Conservation (phyloP, 2,329 filamentous ascomycete genomes). For the Fusarium tricinctum region DNA sequence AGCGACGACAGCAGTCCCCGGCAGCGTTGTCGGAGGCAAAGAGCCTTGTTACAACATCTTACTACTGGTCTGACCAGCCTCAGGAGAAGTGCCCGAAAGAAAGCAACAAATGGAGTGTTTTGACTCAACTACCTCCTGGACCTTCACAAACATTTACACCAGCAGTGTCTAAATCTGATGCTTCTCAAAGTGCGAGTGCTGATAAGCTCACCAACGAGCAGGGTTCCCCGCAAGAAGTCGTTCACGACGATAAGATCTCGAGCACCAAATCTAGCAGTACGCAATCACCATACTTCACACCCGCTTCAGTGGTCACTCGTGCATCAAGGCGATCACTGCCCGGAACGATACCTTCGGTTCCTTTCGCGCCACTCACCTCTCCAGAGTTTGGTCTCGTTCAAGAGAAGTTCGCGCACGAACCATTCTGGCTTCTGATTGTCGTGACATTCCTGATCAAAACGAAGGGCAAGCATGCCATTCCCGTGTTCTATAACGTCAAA, state of each 20-base stretch:
- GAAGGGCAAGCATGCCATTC: conserved; percentile 79
- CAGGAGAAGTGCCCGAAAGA: conserved; percentile 28
- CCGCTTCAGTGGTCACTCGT: conserved; percentile 23
- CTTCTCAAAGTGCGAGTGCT: background rate
- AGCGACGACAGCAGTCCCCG: conserved; percentile 20
- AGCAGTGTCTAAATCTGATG: conserved; percentile 7
- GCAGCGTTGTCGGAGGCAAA: conserved; percentile 25
- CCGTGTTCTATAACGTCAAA: conserved; percentile 79
- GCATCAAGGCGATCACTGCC: conserved; percentile 55
- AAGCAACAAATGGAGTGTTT: conserved; percentile 31
- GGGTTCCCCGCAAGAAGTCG: conserved; percentile 24
- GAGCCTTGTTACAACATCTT: conserved; percentile 41
- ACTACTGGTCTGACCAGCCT: conserved; percentile 50
- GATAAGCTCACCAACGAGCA: conserved; percentile 8
- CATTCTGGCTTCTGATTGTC: conserved; percentile 85
- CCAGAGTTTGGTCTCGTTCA: conserved; percentile 84
- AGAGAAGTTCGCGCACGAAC: conserved; percentile 79
- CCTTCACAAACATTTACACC: conserved; percentile 15
- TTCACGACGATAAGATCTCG: conserved; percentile 4
- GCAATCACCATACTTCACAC: conserved; percentile 55
- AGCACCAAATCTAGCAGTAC: conserved; percentile 29
- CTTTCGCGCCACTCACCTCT: conserved; percentile 76
- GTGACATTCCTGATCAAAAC: conserved; percentile 90
- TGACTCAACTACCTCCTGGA: conserved; percentile 12
- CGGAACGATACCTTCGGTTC: conserved; percentile 67